Evolutionary conservation across 2,329 filamentous ascomycete species (phyloP).

Genomic region (Penicillium vulpinum): DNA sequence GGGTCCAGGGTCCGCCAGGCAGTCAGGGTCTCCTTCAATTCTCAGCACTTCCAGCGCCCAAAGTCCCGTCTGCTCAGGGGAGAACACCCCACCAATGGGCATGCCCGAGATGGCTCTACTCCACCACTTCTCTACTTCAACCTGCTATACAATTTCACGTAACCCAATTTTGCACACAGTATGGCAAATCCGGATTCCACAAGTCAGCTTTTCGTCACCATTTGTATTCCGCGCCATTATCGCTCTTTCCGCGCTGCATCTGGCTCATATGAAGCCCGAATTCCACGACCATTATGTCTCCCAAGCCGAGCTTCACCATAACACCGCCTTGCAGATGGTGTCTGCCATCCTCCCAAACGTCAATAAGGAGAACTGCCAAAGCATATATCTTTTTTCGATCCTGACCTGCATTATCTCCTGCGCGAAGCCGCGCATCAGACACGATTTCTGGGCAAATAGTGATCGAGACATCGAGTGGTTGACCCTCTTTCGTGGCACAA

Average conservation of each 20-base stretch:
- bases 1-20: neutral
- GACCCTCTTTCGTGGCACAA: conserved; percentile 8
- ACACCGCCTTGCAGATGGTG: conserved; percentile 17
- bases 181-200: conserved; percentile 14
- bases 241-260: conserved; percentile 12
- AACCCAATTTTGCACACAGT: conserved; percentile 12
- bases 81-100: neutral
- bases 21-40: neutral
- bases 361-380: conserved; percentile 10
- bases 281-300: conserved; percentile 16
- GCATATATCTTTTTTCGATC: conserved; percentile 12
- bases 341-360: conserved; percentile 8
- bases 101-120: conserved; percentile 16
- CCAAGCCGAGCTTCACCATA: conserved; percentile 20
- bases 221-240: conserved; percentile 16
- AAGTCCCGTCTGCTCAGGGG: neutral
- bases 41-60: neutral
- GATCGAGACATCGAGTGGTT: conserved; percentile 13
- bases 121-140: conserved; percentile 17
- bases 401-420: conserved; percentile 15
- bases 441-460: conserved; percentile 6
- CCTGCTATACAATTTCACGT: conserved; percentile 16
- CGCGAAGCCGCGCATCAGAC: conserved; percentile 1
- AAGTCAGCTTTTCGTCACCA: conserved; percentile 9
- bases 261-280: conserved; percentile 17